Percentiles rank a stretch among this genome's conserved stretches.
Conservation (phyloP, 2,329 filamentous ascomycete species). For the Zasmidium citrigriseum region DNA sequence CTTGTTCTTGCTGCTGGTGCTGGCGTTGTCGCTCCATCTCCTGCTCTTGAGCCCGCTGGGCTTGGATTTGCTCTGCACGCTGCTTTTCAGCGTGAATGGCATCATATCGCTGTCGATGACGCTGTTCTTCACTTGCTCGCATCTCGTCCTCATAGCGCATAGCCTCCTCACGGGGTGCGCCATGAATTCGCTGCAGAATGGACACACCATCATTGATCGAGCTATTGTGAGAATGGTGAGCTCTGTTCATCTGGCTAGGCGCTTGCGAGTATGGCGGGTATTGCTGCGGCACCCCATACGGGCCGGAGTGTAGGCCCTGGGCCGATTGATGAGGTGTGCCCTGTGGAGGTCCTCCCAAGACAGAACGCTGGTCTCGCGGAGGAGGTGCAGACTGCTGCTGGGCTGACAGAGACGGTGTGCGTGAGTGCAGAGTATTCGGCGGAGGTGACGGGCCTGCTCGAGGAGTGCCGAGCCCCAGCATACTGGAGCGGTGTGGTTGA, state of each 20-base stretch:
- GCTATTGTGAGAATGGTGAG: slow-evolving; percentile 34
- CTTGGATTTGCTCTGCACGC: slow-evolving; percentile 7
- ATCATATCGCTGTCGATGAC: slow-evolving; percentile 8
- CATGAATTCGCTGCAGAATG: slow-evolving; percentile 26
- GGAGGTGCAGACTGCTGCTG: slow-evolving; percentile 20
- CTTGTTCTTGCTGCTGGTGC: slow-evolving; percentile 19
- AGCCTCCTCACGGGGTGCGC: slow-evolving; percentile 28
- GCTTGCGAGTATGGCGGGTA: slow-evolving; percentile 26
- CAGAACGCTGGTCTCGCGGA: slow-evolving; percentile 24
- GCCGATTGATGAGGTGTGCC: slow-evolving; percentile 22
- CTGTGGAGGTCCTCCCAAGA: slow-evolving; percentile 20
- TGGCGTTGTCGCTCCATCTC: slow-evolving; percentile 22
- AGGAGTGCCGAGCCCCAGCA: slow-evolving; percentile 30
- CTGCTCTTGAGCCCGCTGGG: slow-evolving; percentile 18
- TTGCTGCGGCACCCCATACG: slow-evolving; percentile 28
- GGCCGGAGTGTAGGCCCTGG: slow-evolving; percentile 31
- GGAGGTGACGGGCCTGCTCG: slow-evolving; percentile 38
- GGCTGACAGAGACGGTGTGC: slow-evolving; percentile 34
- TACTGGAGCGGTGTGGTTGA: slow-evolving; percentile 28
- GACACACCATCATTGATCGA: slow-evolving; percentile 25
- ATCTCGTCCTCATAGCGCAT: slow-evolving; percentile 25
- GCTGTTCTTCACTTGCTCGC: slow-evolving; percentile 5
- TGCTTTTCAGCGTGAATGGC: slow-evolving; percentile 11
- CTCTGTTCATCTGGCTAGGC: slow-evolving; percentile 29
- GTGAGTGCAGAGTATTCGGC: slow-evolving; percentile 35